These are phyloP conservation scores for Naganishia onofrii DNA, from an alignment of 768 basidiomycete genomes.

Conservation along the genomic window DNA sequence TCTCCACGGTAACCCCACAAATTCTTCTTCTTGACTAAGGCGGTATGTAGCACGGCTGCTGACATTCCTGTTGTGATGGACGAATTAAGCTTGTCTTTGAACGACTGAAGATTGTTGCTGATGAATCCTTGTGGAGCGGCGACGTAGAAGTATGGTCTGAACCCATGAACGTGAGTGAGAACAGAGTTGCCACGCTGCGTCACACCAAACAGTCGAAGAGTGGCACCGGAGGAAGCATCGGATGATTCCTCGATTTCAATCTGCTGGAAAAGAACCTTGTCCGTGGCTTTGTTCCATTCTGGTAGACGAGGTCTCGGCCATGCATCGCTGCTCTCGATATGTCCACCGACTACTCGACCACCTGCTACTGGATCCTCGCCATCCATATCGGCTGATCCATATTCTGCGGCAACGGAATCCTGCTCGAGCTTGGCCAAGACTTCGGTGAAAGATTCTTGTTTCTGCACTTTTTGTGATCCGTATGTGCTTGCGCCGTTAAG, in stretches of 20 bases:
- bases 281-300: not conserved
- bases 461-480: conserved; percentile 18
- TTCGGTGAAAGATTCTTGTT: conserved; percentile 34
- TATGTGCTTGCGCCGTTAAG: conserved; percentile 18
- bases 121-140: conserved; percentile 79
- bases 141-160: conserved; percentile 90
- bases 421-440: conserved; percentile 32
- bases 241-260: conserved; percentile 79
- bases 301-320: conserved; percentile 48
- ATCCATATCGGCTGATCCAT: conserved; percentile 17
- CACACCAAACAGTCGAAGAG: conserved; percentile 78
- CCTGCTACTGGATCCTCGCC: conserved; percentile 22
- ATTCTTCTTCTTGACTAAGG: conserved; percentile 66
- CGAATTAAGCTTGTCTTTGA: conserved; percentile 73
- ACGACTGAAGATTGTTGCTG: conserved; percentile 64
- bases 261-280: conserved; percentile 75
- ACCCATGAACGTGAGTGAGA: conserved; percentile 73
- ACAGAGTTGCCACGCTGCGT: conserved; percentile 90
- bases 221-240: conserved; percentile 57
- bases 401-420: conserved; percentile 29
- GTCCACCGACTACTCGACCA: conserved; percentile 17
- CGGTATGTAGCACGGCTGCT: conserved; percentile 58
- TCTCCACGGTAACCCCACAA: conserved; percentile 90
- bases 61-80: conserved; percentile 50
- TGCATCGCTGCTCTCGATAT: conserved; percentile 46